Base-by-base conservation (phyloP, 805 yeast genomes). In the Metschnikowia kofuensis region DNA sequence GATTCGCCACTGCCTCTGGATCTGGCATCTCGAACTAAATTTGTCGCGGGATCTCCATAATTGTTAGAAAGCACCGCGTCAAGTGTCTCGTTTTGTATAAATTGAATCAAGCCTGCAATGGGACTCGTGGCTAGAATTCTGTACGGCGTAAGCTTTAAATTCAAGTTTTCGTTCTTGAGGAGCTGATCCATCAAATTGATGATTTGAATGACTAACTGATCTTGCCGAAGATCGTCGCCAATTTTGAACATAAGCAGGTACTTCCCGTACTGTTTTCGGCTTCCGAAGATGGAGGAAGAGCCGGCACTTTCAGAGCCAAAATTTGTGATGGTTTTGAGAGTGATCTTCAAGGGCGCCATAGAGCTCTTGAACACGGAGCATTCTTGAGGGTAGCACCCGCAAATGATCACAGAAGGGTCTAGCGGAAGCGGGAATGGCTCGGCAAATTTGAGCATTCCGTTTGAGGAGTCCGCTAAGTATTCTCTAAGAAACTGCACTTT, bases 191-290 rank as follows among this genome's bases (percentile, higher is more conserved):
- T 94, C 50, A 94, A 71, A 48, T 85, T 79, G 49, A 94, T 88
- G 52, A 94, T 89, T 66, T 94, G 99, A 43, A 90, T 87, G n/a
- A 94, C 96, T 54, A 94, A 77, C 66, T 94, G 99, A 71, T 94
- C 99, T 66, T 94, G 99, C 51, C 98, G 75, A 44, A 94, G 74
- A 64, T 94, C 99, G 54, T 87, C 99, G 12, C 99, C 99, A 44
- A 87, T 87, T 66, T 94, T 94, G 69, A 89, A 92, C 86, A 94
- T 92, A 35, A 94, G 70, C 6, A 95, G 83, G 64, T 89, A 94
- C 45, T 68, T 72, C 4, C 75, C 75, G 45, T 71, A 61, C 40
- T 57, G 57, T 35, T 55, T 54, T 45, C 60, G 63, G 38, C 64
- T 63, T 1, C 72, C 72, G 53, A 71, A 71, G 1, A 69, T 61